Evolutionary conservation across 495 filamentous ascomycete species (phyloP), one percentile per base, ranked within the genome.

Genomic region (Aspergillus carlsbadensis): DNA sequence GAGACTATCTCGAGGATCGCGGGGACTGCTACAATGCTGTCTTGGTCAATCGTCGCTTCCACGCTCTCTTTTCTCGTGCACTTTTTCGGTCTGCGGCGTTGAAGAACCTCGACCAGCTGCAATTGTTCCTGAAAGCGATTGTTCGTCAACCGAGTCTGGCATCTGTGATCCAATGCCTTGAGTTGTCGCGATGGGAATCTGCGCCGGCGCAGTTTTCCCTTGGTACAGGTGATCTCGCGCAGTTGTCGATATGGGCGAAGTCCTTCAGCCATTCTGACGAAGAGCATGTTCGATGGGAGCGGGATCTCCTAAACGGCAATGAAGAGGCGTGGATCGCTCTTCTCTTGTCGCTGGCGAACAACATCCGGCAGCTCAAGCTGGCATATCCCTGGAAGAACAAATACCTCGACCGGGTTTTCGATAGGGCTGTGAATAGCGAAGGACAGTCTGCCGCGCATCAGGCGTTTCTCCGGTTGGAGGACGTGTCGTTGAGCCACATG

Each of bases 251-350:
- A 11, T 61, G 47, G 48, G 29, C 66, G 5, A 15, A 29, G 5
- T 14, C 13, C 5, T 34, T 60, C 5, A 65, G 67, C 39, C 55
- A 63, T 40, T 64, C 65, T 0, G 10, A 54, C 1, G 54, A 56
- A 20, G 71, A 74, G 45, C 42, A 58, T n/a, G 14, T 34, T 5
- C 55, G 58, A 52, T 74, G 71, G 69, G 46, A 43, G 15, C 37
- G 65, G 41, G 56, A 62, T 45, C 66, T 74, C 26, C 44, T 40
- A 1, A 17, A 58, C 6, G 66, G 65, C 6, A 41, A 59, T 0
- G 62, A 56, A 11, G 69, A 74, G 26, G 63, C 69, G 2, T 74
- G 71, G 71, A 63, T 66, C 35, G 69, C 69, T 0, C 57, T 70
- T 29, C 51, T 65, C 21, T 45, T 72, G 6, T 65, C 69, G 0